Percentiles rank a stretch among this genome's conserved stretches.
Conservation (phyloP, 345 rosid genomes). For the Rhodamnia argentea region DNA sequence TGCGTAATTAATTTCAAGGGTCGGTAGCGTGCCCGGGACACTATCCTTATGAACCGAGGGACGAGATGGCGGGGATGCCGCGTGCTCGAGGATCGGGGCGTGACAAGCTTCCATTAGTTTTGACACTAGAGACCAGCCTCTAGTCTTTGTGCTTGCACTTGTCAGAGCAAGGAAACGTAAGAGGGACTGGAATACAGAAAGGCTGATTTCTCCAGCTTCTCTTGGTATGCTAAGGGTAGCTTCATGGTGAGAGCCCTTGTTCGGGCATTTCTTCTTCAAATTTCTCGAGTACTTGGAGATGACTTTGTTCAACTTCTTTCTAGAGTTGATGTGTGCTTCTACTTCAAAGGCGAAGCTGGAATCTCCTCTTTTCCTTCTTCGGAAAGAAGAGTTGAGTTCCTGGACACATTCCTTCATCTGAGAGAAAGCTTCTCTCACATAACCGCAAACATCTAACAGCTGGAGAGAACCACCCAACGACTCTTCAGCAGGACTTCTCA, state of each 20-base stretch:
- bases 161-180: no score
- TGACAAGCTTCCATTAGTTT: neutral
- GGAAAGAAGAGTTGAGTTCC: neutral
- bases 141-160: neutral
- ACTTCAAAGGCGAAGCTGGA: neutral
- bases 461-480: conserved; percentile 14
- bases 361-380: neutral
- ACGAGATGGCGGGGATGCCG: no score
- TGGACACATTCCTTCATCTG: neutral
- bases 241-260: neutral
- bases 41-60: no score
- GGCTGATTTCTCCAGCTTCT: no score
- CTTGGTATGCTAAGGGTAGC: no score
- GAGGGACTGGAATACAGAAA: no score
- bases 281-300: neutral
- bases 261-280: neutral
- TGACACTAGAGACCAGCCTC: conserved; percentile 2
- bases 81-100: no score
- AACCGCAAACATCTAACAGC: conserved; percentile 2
- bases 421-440: neutral
- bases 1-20: no score
- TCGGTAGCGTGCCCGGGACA: no score
- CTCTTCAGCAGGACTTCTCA: neutral
- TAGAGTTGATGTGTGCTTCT: neutral
- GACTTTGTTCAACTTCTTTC: conserved; percentile 2